Evolutionary conservation across 305 asterid species (phyloP).

Genomic region (Solanum hybrid): DNA sequence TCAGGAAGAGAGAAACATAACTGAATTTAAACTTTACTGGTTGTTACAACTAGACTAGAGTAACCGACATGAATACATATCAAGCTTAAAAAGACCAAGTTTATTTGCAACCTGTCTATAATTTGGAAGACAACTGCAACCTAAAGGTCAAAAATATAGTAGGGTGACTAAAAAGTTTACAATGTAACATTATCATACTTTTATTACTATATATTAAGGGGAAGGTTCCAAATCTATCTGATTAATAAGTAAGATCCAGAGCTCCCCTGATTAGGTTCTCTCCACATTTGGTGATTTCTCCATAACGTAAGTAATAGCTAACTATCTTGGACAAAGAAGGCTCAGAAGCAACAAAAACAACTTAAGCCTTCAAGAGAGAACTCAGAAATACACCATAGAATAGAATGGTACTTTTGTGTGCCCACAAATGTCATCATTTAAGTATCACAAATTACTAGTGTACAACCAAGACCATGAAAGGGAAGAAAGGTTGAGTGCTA

Average conservation of each 20-base stretch:
- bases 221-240: background rate
- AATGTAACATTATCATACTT: background rate
- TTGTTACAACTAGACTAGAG: background rate
- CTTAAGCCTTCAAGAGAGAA: background rate
- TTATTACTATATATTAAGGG: background rate
- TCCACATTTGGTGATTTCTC: background rate
- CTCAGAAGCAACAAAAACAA: background rate
- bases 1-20: background rate
- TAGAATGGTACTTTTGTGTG: background rate
- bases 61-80: background rate
- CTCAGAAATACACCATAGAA: background rate
- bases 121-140: background rate
- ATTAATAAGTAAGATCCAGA: background rate
- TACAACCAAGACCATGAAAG: background rate
- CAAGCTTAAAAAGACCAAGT: background rate
- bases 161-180: background rate
- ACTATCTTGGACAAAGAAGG: background rate
- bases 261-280: background rate
- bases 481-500: constrained; percentile 7
- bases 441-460: background rate
- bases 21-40: background rate
- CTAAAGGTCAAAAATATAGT: background rate
- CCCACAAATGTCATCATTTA: background rate
- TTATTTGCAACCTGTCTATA: background rate
- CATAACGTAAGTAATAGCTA: background rate